Evolutionary conservation across 2,329 filamentous ascomycete genomes (phyloP).

Genomic region (Aspergillus ochraceus): DNA sequence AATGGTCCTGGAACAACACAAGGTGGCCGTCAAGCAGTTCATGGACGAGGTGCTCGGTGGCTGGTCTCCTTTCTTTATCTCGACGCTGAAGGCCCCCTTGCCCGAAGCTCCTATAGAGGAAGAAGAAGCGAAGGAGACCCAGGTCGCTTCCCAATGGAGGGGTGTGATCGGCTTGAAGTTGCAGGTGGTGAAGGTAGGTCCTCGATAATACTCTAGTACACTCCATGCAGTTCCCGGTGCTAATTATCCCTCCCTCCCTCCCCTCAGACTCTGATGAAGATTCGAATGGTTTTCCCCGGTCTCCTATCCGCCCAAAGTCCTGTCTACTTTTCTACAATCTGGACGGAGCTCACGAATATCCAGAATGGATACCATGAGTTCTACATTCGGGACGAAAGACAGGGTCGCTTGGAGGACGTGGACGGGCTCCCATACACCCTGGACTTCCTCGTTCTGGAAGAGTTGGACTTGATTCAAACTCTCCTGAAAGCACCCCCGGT

Average conservation of each 20-base stretch:
- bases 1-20: conserved; percentile 93
- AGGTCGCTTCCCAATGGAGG: conserved; percentile 68
- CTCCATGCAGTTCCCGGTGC: conserved; percentile 3
- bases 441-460: conserved; percentile 89
- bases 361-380: conserved; percentile 74
- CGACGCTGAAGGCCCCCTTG: conserved; percentile 71
- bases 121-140: conserved; percentile 58
- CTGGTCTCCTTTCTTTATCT: conserved; percentile 89
- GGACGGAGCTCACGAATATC: conserved; percentile 79
- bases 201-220: neutral
- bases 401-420: conserved; percentile 84
- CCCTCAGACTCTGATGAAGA: conserved; percentile 76
- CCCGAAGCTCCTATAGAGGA: conserved; percentile 59
- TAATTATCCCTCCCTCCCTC: conserved; percentile 3
- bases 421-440: conserved; percentile 92
- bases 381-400: conserved; percentile 81
- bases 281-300: conserved; percentile 78
- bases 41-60: conserved; percentile 78
- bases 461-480: conserved; percentile 91
- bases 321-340: conserved; percentile 79
- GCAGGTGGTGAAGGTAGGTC: conserved; percentile 75
- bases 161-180: conserved; percentile 84
- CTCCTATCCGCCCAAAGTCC: conserved; percentile 81
- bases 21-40: conserved; percentile 80
- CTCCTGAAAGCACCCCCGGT: conserved; percentile 86